Evolutionary conservation across 768 basidiomycete species (phyloP).

Genomic region (Xerocomellus chrysenteron): DNA sequence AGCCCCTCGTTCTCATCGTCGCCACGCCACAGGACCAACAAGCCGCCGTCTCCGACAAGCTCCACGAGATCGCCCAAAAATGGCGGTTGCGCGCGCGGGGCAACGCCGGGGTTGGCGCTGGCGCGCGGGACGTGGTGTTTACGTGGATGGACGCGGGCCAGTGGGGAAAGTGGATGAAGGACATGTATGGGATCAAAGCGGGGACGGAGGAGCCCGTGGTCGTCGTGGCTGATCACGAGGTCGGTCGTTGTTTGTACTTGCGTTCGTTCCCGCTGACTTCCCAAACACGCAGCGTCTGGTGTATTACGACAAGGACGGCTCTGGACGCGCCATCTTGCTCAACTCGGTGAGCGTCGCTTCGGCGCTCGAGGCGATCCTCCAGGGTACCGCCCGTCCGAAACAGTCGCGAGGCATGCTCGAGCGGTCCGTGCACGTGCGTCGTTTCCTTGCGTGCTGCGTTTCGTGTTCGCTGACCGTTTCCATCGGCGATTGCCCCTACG

Average conservation of each 20-base stretch:
- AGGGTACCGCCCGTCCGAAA: conserved; percentile 48
- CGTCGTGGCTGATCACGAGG: conserved; percentile 77
- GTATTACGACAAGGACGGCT: conserved; percentile 72
- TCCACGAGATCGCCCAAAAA: conserved; percentile 52
- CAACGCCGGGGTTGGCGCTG: conserved; percentile 23
- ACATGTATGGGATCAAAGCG: conserved; percentile 74
- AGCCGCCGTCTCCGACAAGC: conserved; percentile 44
- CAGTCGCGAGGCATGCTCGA: conserved; percentile 74
- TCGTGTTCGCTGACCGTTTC: too few species aligned
- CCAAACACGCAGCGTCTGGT: conserved; percentile 50
- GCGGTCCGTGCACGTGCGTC: conserved; percentile 58
- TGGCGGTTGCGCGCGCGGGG: conserved; percentile 46
- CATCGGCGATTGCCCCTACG: too few species aligned
- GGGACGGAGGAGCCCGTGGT: conserved; percentile 36
- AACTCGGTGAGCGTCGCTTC: conserved; percentile 59
- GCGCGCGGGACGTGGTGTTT: conserved; percentile 66
- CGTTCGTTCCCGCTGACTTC: too few species aligned
- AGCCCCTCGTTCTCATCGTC: conserved; percentile 78
- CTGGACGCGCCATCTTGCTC: conserved; percentile 55
- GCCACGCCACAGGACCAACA: conserved; percentile 41
- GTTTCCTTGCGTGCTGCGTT: too few species aligned
- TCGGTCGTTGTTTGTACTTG: not conserved
- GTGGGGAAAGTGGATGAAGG: conserved; percentile 90
- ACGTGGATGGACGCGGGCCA: conserved; percentile 84
- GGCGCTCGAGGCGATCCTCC: conserved; percentile 64